These are phyloP conservation scores for Beauveria bassiana DNA, from an alignment of 2,329 filamentous ascomycete genomes.

Conservation along the genomic window DNA sequence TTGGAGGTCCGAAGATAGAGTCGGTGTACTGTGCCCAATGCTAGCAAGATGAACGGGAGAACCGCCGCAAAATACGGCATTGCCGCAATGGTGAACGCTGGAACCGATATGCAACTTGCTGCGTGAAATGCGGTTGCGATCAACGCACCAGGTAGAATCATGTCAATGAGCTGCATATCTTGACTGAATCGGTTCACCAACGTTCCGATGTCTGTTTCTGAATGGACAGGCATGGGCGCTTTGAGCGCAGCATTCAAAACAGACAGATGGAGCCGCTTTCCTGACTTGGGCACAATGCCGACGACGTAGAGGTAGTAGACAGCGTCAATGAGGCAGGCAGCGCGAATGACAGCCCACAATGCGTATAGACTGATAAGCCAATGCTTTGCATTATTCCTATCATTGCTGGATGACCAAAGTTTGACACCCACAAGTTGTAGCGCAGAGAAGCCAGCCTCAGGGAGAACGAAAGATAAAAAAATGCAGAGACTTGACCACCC, in stretches of 20 bases:
- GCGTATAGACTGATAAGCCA: slow-evolving; percentile 8
- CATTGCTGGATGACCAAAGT: slow-evolving; percentile 7
- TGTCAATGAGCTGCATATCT: slow-evolving; percentile 12
- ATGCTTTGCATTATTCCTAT: slow-evolving; percentile 2
- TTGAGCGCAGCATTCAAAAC: slow-evolving; percentile 7
- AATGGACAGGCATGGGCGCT: slow-evolving; percentile 9
- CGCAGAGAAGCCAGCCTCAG: not conserved
- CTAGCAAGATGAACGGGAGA: not conserved
- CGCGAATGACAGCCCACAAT: not conserved
- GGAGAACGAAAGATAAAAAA: not conserved
- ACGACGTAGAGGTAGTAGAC: slow-evolving; percentile 9
- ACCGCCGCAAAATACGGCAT: slow-evolving; percentile 9
- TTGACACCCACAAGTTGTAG: not conserved
- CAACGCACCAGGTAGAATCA: slow-evolving; percentile 7
- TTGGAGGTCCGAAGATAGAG: slow-evolving; percentile 12
- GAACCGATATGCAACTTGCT: not conserved
- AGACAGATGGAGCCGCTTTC: not conserved
- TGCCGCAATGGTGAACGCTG: slow-evolving; percentile 6
- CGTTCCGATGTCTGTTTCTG: slow-evolving; percentile 4
- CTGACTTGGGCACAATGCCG: slow-evolving; percentile 5
- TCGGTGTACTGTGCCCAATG: not conserved
- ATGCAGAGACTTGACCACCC: not conserved
- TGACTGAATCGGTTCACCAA: slow-evolving; percentile 14
- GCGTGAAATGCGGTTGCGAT: not conserved
- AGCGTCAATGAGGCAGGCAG: not conserved